Evolutionary conservation across 2,329 filamentous ascomycete genomes (phyloP).

Genomic region (Aspergillus proliferans): DNA sequence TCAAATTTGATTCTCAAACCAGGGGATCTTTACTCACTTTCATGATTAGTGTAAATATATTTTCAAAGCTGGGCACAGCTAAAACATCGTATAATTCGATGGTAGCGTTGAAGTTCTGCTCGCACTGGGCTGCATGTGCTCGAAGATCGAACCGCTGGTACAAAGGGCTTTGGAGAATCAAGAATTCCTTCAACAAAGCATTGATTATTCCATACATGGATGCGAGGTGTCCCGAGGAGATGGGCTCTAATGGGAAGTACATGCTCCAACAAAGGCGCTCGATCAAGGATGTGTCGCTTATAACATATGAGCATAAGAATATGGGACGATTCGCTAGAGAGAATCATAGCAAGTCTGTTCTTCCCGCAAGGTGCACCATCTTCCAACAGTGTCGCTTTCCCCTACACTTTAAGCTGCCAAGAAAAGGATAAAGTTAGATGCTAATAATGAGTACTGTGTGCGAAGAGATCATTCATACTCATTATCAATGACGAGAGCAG

Average conservation of each 20-base stretch:
- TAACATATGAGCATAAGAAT: slow-evolving; percentile 12
- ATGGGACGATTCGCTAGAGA: slow-evolving; percentile 9
- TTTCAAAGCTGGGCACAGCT: slow-evolving; percentile 19
- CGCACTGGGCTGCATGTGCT: slow-evolving; percentile 4
- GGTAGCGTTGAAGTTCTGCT: slow-evolving; percentile 10
- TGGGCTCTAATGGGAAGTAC: slow-evolving; percentile 13
- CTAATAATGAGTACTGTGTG: slow-evolving; percentile 12
- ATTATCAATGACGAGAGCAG: slow-evolving; percentile 99
- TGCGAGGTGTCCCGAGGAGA: slow-evolving; percentile 10
- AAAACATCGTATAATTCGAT: slow-evolving; percentile 20
- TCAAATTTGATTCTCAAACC: neutral
- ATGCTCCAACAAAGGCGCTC: slow-evolving; percentile 15
- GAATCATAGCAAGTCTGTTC: neutral
- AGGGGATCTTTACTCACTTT: slow-evolving; percentile 10
- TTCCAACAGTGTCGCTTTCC: too few species aligned
- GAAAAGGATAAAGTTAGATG: neutral
- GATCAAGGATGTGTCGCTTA: slow-evolving; percentile 12
- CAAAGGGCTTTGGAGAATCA: slow-evolving; percentile 6
- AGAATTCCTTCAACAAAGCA: slow-evolving; percentile 15
- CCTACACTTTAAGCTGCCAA: slow-evolving; percentile 45
- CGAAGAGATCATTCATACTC: slow-evolving; percentile 65
- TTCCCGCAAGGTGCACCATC: too few species aligned
- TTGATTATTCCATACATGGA: slow-evolving; percentile 13
- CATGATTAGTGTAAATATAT: slow-evolving; percentile 16
- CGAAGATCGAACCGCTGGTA: slow-evolving; percentile 11